These are phyloP conservation scores for Viola pubescens DNA, from an alignment of 441 rosid species.

Conservation along the genomic window DNA sequence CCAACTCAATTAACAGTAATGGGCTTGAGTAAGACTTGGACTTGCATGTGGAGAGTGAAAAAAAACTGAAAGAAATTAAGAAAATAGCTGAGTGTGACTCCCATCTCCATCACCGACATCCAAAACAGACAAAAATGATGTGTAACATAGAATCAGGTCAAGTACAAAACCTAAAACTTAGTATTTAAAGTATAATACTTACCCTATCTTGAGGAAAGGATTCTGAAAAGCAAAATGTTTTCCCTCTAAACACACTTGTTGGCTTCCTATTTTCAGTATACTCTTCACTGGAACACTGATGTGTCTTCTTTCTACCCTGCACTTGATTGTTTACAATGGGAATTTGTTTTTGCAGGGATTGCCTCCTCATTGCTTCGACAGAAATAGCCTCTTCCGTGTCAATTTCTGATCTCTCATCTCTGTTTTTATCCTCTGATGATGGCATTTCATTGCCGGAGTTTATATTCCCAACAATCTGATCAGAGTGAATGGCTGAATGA, in stretches of 20 bases:
- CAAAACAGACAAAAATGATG: no score
- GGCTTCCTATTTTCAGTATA: constrained; percentile 32
- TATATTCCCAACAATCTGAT: constrained; percentile 26
- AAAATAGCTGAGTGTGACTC: no score
- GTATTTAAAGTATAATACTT: constrained; percentile 19
- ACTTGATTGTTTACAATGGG: constrained; percentile 27
- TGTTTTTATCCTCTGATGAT: constrained; percentile 29
- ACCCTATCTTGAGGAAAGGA: constrained; percentile 86
- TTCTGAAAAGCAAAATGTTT: constrained; percentile 63
- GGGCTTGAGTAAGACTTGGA: no score
- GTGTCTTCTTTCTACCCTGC: constrained; percentile 32
- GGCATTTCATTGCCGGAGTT: constrained; percentile 28
- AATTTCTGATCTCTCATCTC: constrained; percentile 33
- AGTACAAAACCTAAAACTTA: no score
- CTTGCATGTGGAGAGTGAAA: no score
- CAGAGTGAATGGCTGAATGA: constrained; percentile 26
- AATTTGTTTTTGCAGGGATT: constrained; percentile 26
- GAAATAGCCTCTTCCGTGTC: constrained; percentile 23
- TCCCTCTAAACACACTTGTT: constrained; percentile 59
- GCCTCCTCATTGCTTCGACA: constrained; percentile 29
- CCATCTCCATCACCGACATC: no score
- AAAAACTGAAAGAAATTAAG: no score
- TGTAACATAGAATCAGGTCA: no score
- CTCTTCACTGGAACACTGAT: constrained; percentile 30
- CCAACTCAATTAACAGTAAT: no score